Evolutionary conservation across 495 filamentous ascomycete species (phyloP).

Genomic region (Penicillium salamii): DNA sequence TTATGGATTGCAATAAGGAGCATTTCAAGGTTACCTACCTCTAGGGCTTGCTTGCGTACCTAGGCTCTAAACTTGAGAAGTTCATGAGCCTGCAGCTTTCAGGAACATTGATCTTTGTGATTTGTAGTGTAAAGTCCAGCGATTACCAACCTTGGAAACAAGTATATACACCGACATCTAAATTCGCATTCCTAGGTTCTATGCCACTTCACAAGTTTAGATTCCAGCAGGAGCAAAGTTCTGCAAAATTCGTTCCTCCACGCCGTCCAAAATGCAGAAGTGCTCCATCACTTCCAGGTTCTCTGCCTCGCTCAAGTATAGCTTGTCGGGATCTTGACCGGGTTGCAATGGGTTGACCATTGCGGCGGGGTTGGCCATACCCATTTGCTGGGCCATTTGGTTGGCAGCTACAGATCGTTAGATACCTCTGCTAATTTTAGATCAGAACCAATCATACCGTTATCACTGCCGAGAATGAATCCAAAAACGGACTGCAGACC

Average conservation of each 20-base stretch:
- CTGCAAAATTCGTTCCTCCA: slow-evolving; percentile 76
- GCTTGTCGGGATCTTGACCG: slow-evolving; percentile 91
- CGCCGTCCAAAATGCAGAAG: slow-evolving; percentile 79
- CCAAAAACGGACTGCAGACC: slow-evolving; percentile 97
- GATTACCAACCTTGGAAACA: slow-evolving; percentile 9
- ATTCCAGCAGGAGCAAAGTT: slow-evolving; percentile 33
- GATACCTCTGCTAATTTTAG: not conserved
- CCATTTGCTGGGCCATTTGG: slow-evolving; percentile 95
- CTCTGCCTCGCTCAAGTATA: slow-evolving; percentile 87
- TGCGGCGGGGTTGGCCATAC: slow-evolving; percentile 67
- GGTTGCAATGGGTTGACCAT: slow-evolving; percentile 79
- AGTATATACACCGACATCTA: slow-evolving; percentile 12
- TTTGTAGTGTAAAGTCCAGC: slow-evolving; percentile 10
- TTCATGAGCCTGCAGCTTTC: too few species aligned
- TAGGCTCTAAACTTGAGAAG: too few species aligned
- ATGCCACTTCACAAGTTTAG: too few species aligned
- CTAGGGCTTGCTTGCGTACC: too few species aligned
- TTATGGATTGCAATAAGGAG: slow-evolving; percentile 6
- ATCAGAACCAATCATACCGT: slow-evolving; percentile 56
- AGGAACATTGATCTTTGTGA: slow-evolving; percentile 7
- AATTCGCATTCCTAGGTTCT: too few species aligned
- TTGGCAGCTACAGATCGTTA: slow-evolving; percentile 66
- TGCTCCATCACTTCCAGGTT: slow-evolving; percentile 94
- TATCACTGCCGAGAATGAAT: slow-evolving; percentile 92
- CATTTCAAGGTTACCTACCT: not conserved